Conservation (phyloP, 345 rosid species). For the Acer saccharum region DNA sequence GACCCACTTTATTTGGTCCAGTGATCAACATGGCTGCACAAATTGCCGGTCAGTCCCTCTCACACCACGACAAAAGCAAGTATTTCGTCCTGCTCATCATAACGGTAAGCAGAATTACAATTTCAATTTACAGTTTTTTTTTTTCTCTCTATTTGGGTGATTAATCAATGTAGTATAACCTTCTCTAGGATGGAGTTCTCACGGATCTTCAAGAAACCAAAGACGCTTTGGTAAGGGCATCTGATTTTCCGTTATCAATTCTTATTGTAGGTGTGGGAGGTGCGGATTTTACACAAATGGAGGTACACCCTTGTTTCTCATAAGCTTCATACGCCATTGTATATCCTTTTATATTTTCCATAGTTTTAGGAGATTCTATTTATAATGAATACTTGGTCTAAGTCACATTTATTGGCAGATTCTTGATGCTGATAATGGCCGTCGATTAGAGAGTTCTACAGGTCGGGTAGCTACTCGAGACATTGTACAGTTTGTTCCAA, state of each 20-base stretch:
- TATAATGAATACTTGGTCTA: too few species aligned
- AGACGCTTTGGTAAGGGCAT: slow-evolving; percentile 80
- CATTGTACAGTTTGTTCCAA: slow-evolving; percentile 83
- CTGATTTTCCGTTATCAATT: slow-evolving; percentile 88
- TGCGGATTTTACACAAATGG: slow-evolving; percentile 86
- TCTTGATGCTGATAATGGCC: slow-evolving; percentile 85
- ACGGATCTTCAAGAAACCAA: slow-evolving; percentile 77
- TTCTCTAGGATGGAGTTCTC: slow-evolving; percentile 78
- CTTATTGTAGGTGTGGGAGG: slow-evolving; percentile 86
- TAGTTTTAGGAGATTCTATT: background rate
- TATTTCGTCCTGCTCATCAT: slow-evolving; percentile 63
- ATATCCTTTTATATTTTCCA: background rate
- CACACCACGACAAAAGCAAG: slow-evolving; percentile 27
- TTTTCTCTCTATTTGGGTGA: too few species aligned
- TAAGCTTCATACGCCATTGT: background rate
- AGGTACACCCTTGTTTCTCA: slow-evolving; percentile 44
- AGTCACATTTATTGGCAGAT: slow-evolving; percentile 36
- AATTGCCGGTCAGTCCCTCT: slow-evolving; percentile 43
- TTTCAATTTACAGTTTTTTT: background rate
- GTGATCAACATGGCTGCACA: slow-evolving; percentile 66
- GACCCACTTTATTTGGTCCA: slow-evolving; percentile 70
- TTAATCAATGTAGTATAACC: background rate
- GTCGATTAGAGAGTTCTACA: slow-evolving; percentile 70
- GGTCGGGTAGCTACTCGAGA: slow-evolving; percentile 83
- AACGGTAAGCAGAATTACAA: slow-evolving; percentile 39